phyloP scores from a whole-genome alignment of 2,329 filamentous ascomycete species.

The Penicillium frequentans region DNA sequence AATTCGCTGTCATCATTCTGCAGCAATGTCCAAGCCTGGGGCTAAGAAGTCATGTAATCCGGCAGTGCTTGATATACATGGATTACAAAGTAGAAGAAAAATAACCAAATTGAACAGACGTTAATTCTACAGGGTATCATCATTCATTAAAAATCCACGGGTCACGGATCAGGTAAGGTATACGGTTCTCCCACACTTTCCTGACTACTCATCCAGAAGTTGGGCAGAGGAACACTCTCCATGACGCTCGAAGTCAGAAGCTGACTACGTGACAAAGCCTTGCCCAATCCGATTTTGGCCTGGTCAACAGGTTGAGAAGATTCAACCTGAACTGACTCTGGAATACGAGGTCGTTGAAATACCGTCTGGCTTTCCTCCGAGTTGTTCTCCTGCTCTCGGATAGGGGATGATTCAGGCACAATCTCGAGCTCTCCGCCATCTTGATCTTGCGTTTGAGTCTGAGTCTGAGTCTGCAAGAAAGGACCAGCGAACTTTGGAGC shows the following conservation, averaged over 20 bases:
- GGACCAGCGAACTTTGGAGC: constrained; percentile 9
- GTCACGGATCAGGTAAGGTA: constrained; percentile 26
- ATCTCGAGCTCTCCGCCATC: constrained; percentile 31
- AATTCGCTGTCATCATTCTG: background rate
- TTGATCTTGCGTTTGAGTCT: constrained; percentile 25
- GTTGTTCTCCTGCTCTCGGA: constrained; percentile 19
- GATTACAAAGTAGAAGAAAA: background rate
- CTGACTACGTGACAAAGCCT: constrained; percentile 35
- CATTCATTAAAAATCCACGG: constrained; percentile 12
- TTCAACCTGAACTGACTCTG: constrained; percentile 38
- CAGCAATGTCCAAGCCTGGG: background rate
- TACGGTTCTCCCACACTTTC: constrained; percentile 41
- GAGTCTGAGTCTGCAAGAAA: constrained; percentile 21
- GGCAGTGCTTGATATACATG: background rate
- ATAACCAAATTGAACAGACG: background rate
- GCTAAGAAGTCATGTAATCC: background rate
- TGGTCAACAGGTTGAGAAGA: constrained; percentile 41
- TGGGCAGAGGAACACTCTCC: constrained; percentile 44
- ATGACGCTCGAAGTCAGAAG: constrained; percentile 44
- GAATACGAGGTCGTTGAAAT: constrained; percentile 20
- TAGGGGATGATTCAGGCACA: constrained; percentile 43
- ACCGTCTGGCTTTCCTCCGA: constrained; percentile 4
- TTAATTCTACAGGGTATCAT: constrained; percentile 6
- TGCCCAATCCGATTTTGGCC: constrained; percentile 15
- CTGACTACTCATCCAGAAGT: constrained; percentile 40